Evolutionary conservation across 2,329 filamentous ascomycete genomes (phyloP).

Genomic region (Claviceps fusiformis): DNA sequence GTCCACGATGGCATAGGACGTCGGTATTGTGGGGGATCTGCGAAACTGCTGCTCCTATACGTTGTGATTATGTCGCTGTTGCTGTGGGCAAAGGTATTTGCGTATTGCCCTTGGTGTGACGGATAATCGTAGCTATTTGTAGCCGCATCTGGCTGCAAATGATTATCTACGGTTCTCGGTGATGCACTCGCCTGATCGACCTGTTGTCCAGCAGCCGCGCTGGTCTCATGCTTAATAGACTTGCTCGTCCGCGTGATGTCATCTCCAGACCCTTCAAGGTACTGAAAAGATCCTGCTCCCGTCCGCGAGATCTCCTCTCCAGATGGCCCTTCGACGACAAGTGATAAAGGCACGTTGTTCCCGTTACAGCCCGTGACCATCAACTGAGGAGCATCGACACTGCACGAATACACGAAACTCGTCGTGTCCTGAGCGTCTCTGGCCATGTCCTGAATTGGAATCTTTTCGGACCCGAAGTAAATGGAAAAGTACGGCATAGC

Average conservation of each 20-base stretch:
- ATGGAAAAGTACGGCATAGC: constrained; percentile 47
- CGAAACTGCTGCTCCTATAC: constrained; percentile 39
- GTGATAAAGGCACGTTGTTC: constrained; percentile 40
- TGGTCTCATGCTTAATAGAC: constrained; percentile 22
- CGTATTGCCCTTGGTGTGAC: constrained; percentile 27
- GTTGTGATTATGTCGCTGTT: constrained; percentile 41
- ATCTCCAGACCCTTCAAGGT: constrained; percentile 36
- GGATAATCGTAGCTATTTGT: constrained; percentile 35
- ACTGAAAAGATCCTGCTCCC: constrained; percentile 32
- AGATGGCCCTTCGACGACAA: constrained; percentile 37
- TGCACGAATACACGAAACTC: constrained; percentile 58
- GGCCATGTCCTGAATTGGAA: constrained; percentile 43
- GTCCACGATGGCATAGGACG: constrained; percentile 26
- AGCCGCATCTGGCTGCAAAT: constrained; percentile 23
- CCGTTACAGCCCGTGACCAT: constrained; percentile 35
- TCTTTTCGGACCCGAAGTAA: constrained; percentile 67
- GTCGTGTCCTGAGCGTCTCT: constrained; percentile 43
- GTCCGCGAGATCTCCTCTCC: constrained; percentile 39
- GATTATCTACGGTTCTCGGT: constrained; percentile 28
- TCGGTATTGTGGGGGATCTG: constrained; percentile 31
- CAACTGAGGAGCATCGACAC: constrained; percentile 54
- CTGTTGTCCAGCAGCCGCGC: constrained; percentile 20
- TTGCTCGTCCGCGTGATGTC: constrained; percentile 26
- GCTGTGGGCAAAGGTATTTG: constrained; percentile 25
- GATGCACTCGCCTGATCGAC: constrained; percentile 26